Base-by-base conservation (phyloP, 306 rosid genomes). In the Gynostemma pentaphyllum region DNA sequence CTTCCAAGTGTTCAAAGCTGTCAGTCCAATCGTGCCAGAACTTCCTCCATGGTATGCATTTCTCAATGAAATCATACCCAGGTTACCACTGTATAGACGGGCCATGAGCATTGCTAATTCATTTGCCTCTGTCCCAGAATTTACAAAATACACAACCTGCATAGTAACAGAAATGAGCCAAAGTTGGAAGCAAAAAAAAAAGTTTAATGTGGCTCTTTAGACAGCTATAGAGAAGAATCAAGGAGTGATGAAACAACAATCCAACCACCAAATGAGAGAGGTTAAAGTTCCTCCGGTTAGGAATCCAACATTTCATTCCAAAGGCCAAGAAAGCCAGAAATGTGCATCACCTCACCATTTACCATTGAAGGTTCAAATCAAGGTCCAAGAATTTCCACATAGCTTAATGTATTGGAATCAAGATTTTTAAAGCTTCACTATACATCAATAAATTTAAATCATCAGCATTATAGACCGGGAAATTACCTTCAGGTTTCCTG, bases 41-140 rank as follows among this genome's bases (percentile, higher is more conserved):
- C 95, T 91, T 30, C 97, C 97, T 11, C 96, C 97, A 77, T 87
- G 97, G 78, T 91, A 87, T 24, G 86, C 96, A 77, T 91, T 91
- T 75, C 97, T 83, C 76, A 91, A 42, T 9, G 96, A 82, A 76
- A 91, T 80, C 96, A 91, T 87, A 48, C 84, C 95, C 26, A 87
- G 86, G 76, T 71, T 85, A 47, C 95, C 91, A 14, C 85, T 81
- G 62, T 85, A 91, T 7, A 91, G 83, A 46, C 89, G 94, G 8
- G 97, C 96, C 97, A 91, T 91, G 80, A 91, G 62, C 89, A 74
- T 87, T 44, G 97, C 96, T 56, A 91, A 75, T 68, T 91, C 96
- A 72, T 91, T 91, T 29, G 97, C 97, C 71, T 91, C 97, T 24
- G 91, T 67, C 62, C 96, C 97, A 15, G 97, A 91, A 78, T 91